These are phyloP conservation scores for Gyromitra esculenta DNA, from an alignment of 2,329 filamentous ascomycete species.

Conservation along the genomic window DNA sequence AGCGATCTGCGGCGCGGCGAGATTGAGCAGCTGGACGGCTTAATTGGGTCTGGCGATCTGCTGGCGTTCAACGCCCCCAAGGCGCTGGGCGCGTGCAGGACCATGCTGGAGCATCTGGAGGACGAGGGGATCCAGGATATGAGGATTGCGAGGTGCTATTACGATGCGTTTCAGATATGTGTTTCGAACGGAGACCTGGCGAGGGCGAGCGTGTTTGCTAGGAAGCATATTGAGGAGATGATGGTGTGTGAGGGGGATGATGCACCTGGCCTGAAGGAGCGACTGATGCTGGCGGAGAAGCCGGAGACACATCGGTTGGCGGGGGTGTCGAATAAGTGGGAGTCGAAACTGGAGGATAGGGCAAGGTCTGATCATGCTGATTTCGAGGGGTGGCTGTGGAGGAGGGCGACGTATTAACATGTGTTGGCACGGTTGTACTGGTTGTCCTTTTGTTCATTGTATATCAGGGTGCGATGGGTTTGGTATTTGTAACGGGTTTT, in stretches of 20 bases:
- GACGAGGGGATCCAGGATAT: conserved; percentile 56
- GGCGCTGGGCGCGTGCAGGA: conserved; percentile 58
- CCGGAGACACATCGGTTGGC: conserved; percentile 57
- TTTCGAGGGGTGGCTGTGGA: conserved; percentile 60
- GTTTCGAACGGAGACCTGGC: conserved; percentile 63
- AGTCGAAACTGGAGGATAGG: conserved; percentile 55
- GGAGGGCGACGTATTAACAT: conserved; percentile 46
- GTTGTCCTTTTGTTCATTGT: conserved; percentile 13
- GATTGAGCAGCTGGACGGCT: conserved; percentile 59
- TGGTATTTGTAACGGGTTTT: not conserved
- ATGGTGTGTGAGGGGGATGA: conserved; percentile 62
- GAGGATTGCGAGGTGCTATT: conserved; percentile 60
- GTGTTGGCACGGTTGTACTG: not conserved
- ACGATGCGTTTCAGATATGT: conserved; percentile 63
- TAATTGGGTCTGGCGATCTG: conserved; percentile 59
- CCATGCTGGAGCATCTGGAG: conserved; percentile 57
- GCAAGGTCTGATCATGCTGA: conserved; percentile 53
- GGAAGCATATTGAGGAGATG: conserved; percentile 60
- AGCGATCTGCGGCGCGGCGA: conserved; percentile 59
- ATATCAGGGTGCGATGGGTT: not conserved
- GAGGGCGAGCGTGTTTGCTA: conserved; percentile 62
- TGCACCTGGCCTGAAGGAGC: conserved; percentile 59
- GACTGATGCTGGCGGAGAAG: conserved; percentile 57
- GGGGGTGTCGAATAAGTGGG: conserved; percentile 56
- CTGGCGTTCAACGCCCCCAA: conserved; percentile 57